These are phyloP conservation scores for Curvularia sp. DNA, from an alignment of 2,329 filamentous ascomycete genomes.

Conservation along the genomic window DNA sequence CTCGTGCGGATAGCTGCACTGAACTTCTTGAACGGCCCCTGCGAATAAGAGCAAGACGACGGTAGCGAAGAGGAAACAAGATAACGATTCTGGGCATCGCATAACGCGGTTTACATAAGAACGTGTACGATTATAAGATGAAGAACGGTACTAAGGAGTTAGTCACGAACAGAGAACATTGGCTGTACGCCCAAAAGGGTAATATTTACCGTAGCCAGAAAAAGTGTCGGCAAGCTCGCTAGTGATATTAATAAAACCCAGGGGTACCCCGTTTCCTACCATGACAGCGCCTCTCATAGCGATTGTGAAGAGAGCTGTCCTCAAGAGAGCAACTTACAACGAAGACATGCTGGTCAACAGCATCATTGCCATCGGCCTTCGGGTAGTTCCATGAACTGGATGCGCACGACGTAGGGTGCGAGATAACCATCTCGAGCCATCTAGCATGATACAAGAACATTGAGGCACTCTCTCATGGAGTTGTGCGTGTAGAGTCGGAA, in stretches of 20 bases:
- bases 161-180: not conserved
- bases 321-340: not conserved
- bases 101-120: not conserved
- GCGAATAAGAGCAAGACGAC: constrained; percentile 4
- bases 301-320: not conserved
- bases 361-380: not conserved
- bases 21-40: constrained; percentile 22
- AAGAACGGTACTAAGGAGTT: not conserved
- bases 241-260: constrained; percentile 2
- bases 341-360: not conserved
- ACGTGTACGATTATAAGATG: constrained; percentile 8
- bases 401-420: not conserved
- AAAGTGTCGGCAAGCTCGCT: not conserved
- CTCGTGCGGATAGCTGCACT: constrained; percentile 18
- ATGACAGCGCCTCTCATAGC: not conserved
- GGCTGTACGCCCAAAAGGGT: not conserved
- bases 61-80: not conserved
- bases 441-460: not conserved
- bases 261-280: not conserved
- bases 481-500: not conserved
- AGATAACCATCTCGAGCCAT: not conserved
- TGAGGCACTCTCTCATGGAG: not conserved
- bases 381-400: not conserved
- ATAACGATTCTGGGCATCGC: not conserved
- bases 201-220: not conserved